A percentile compares a stretch with the other conserved stretches of the same genome.
Conservation (phyloP, 345 rosid species). For the Eucalyptus marginata region DNA sequence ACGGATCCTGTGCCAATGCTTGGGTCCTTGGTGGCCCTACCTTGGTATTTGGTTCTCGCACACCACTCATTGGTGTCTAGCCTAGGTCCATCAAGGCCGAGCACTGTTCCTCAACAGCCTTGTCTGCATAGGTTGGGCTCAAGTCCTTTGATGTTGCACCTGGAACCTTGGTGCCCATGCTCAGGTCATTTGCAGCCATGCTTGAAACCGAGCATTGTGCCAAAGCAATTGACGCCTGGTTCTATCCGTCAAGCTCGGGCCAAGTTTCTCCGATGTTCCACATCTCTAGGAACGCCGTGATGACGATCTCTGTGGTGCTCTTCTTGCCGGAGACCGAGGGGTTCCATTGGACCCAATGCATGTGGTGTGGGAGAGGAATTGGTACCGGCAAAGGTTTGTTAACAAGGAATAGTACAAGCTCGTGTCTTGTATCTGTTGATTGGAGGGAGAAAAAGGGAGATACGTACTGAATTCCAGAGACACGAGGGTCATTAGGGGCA, state of each 20-base stretch:
- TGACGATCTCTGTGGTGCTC: slow-evolving; percentile 34
- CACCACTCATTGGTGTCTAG: fast-evolving
- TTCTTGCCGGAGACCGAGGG: slow-evolving; percentile 56
- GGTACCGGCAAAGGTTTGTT: slow-evolving; percentile 46
- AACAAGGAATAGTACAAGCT: background rate
- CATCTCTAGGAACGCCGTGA: slow-evolving; percentile 35
- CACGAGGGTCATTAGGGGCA: background rate
- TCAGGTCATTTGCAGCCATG: background rate
- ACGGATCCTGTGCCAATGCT: fast-evolving
- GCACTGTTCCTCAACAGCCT: background rate
- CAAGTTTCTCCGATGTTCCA: slow-evolving; percentile 14
- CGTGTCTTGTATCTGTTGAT: background rate
- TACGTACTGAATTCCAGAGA: background rate
- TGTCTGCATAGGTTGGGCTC: background rate
- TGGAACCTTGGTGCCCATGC: background rate
- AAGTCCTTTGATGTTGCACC: fast-evolving
- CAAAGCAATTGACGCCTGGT: background rate
- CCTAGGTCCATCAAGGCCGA: fast-evolving
- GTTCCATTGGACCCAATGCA: slow-evolving; percentile 43
- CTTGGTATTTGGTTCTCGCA: background rate
- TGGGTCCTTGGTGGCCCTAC: background rate
- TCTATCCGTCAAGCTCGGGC: background rate
- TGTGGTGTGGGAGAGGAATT: slow-evolving; percentile 42
- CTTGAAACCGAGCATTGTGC: background rate
- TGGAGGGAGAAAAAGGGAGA: background rate